Base-by-base conservation (phyloP, 371 early-diverging fungal species). In the Scutellospora calospora region DNA sequence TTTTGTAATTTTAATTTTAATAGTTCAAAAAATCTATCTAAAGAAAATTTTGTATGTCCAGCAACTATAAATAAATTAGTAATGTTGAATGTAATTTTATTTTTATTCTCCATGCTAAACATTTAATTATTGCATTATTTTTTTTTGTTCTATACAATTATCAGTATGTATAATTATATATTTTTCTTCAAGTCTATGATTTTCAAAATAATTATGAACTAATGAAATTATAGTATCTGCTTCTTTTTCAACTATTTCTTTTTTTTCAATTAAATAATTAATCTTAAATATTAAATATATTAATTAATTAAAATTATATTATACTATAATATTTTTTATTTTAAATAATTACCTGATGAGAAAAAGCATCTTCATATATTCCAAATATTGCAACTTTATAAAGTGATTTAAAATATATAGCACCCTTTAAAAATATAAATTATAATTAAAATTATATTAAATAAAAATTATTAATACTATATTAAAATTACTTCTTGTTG, bases 401-500 rank as follows among this genome's bases (percentile, higher is more conserved):
- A 20, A 20, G 57, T 57, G n/a, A 20, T 57, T 57, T 57, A 57
- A 16, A 57, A 57, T 57, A 57, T 22, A 57, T 57, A 41, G 41
- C 20, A 22, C 0, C 9, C n/a, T 20, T 57, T 57, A 57, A 57
- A 57, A 57, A 57, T 57, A 22, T 57, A 41, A 41, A 41, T 9
- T 41, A 41, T 41, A 9, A 41, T 41, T 41, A 41, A n/a, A 57
- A 57, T 57, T 22, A 57, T 57, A 57, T 18, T 57, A 57, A 8
- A 8, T 8, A 22, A n/a, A 22, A 59, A 59, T 2, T 27, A 11
- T 22, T 22, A 59, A 59, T 22, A 11, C 9, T 22, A 25, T 59
- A 59, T 25, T 59, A 59, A 59, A 41, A 41, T 63, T 63, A 65
- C 65, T 20, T 35, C 65, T 65, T 65, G 16, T 65, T 65, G 35